Evolutionary conservation across 2,329 filamentous ascomycete genomes (phyloP).

Genomic region (Trichoderma sp.): DNA sequence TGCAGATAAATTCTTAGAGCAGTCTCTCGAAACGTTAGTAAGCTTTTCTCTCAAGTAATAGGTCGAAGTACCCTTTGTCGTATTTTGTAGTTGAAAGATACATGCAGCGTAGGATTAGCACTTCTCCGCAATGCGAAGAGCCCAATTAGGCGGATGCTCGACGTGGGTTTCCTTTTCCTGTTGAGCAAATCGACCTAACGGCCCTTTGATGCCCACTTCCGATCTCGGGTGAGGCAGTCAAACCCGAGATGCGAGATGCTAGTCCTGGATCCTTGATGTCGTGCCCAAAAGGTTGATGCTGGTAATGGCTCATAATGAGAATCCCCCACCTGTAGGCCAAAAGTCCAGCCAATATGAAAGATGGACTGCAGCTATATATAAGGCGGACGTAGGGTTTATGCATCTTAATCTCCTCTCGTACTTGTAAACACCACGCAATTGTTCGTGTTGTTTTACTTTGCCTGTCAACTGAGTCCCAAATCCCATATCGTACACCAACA

Average conservation of each 20-base stretch:
- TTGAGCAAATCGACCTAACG: neutral
- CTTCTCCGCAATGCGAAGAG: neutral
- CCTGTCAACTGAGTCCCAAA: neutral
- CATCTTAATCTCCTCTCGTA: neutral
- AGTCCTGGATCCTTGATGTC: neutral
- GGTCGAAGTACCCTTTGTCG: neutral
- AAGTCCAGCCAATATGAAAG: neutral
- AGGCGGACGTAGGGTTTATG: neutral
- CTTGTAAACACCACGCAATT: neutral
- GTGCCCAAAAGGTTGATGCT: neutral
- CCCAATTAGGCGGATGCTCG: neutral
- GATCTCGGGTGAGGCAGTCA: neutral
- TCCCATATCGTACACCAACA: neutral
- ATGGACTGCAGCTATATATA: neutral
- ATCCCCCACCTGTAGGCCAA: neutral
- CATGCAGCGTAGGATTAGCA: neutral
- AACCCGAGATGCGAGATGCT: neutral
- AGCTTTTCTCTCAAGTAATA: neutral
- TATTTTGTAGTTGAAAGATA: neutral
- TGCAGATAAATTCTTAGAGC: neutral
- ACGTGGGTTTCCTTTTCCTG: neutral
- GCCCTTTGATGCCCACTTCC: neutral
- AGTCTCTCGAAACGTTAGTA: neutral
- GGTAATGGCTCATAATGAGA: neutral
- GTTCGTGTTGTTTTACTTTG: neutral